phyloP scores from a whole-genome alignment of 306 rosid species.

The Amphicarpaea edgeworthii region DNA sequence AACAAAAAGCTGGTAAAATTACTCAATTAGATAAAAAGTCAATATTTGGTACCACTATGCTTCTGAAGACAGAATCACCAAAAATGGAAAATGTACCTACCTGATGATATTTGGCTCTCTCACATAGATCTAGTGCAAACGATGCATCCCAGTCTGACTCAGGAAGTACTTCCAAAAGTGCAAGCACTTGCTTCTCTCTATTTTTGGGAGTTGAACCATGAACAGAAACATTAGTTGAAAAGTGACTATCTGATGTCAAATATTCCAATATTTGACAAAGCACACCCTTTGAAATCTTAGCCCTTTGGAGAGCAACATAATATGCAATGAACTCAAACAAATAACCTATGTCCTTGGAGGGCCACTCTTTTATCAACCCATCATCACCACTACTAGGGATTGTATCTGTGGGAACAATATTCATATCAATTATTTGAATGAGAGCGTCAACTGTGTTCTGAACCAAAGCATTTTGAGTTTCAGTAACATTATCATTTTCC shows the following conservation, averaged over 20 bases:
- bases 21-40: constrained; percentile 34
- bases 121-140: constrained; percentile 74
- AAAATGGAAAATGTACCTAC: constrained; percentile 61
- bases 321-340: constrained; percentile 81
- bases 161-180: constrained; percentile 83
- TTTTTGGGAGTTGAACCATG: constrained; percentile 56
- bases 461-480: constrained; percentile 59
- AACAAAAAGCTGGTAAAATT: constrained; percentile 37
- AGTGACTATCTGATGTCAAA: constrained; percentile 65
- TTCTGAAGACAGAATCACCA: constrained; percentile 37
- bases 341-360: constrained; percentile 73
- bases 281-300: constrained; percentile 70
- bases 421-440: constrained; percentile 62
- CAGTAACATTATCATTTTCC: constrained; percentile 50
- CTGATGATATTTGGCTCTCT: constrained; percentile 81
- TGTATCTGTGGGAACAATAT: constrained; percentile 55
- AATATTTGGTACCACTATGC: constrained; percentile 40
- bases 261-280: constrained; percentile 78
- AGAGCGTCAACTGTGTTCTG: constrained; percentile 84
- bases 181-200: constrained; percentile 91
- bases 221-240: constrained; percentile 48
- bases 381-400: constrained; percentile 50
- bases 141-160: constrained; percentile 84
- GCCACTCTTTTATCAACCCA: constrained; percentile 61
- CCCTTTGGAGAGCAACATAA: constrained; percentile 79